A percentile compares a stretch with the other conserved stretches of the same genome.
Conservation (phyloP, 805 yeast species). For the Myxozyma monticola region DNA sequence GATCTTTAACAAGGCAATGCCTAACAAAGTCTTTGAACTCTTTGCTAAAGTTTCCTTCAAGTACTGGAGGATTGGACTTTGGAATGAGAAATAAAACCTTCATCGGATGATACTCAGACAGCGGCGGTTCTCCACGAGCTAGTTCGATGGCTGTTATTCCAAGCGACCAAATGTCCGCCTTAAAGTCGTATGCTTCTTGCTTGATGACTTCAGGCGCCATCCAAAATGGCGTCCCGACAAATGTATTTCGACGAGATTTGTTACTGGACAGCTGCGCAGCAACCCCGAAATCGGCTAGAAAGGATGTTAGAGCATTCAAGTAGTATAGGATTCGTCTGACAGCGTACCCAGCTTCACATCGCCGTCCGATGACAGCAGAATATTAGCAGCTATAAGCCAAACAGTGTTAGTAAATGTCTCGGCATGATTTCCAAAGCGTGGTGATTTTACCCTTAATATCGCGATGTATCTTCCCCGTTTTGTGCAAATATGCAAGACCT, state of each 20-base stretch:
- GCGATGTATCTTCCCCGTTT: slow-evolving; percentile 75
- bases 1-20: slow-evolving; percentile 70
- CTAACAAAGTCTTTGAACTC: slow-evolving; percentile 68
- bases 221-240: slow-evolving; percentile 71
- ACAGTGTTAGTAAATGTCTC: neutral
- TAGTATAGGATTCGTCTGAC: neutral
- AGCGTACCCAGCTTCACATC: slow-evolving; percentile 60
- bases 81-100: slow-evolving; percentile 56
- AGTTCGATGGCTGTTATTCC: slow-evolving; percentile 78
- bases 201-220: slow-evolving; percentile 99
- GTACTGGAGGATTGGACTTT: slow-evolving; percentile 49
- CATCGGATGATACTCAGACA: slow-evolving; percentile 55
- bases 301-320: neutral
- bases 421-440: too few relatives aligned
- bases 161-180: slow-evolving; percentile 78
- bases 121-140: slow-evolving; percentile 71
- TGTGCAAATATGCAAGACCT: slow-evolving; percentile 68
- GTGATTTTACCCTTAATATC: slow-evolving; percentile 60
- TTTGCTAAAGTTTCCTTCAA: slow-evolving; percentile 42
- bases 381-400: slow-evolving; percentile 65
- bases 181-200: slow-evolving; percentile 72
- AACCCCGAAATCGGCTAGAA: slow-evolving; percentile 98
- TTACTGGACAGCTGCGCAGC: slow-evolving; percentile 74
- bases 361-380: slow-evolving; percentile 66
- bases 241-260: slow-evolving; percentile 50